Conservation (phyloP, 164 flowering plant species). For the Aristolochia fimbriata region DNA sequence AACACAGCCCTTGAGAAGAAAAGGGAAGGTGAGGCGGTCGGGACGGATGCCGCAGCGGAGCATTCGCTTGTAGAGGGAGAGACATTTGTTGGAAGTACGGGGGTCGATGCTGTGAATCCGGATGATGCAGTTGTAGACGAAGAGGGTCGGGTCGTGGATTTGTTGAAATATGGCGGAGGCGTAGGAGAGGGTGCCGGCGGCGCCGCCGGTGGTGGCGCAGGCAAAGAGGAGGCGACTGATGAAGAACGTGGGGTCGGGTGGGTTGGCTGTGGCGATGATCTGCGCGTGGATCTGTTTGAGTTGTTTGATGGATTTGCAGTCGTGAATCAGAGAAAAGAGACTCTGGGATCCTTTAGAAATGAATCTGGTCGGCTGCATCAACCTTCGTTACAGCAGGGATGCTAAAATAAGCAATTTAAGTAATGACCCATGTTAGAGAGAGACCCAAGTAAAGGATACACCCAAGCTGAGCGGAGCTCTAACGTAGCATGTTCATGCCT, state of each 20-base stretch:
- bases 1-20: slow-evolving; percentile 50
- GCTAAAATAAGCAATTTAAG: no score
- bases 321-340: neutral
- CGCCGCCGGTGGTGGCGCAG: slow-evolving; percentile 2
- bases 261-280: neutral
- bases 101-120: slow-evolving; percentile 30
- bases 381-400: no score
- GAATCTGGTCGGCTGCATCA: no score
- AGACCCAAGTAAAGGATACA: no score
- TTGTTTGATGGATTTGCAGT: slow-evolving; percentile 2
- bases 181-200: slow-evolving; percentile 23
- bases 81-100: slow-evolving; percentile 9
- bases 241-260: neutral
- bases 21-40: slow-evolving; percentile 54
- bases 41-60: slow-evolving; percentile 32
- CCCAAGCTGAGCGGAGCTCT: no score
- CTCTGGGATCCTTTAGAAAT: neutral
- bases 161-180: slow-evolving; percentile 34
- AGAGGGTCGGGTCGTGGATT: slow-evolving; percentile 26
- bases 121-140: slow-evolving; percentile 50
- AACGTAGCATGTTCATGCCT: no score
- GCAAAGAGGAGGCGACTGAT: neutral
- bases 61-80: slow-evolving; percentile 46
- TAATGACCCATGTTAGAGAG: no score
- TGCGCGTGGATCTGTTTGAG: slow-evolving; percentile 10